A percentile compares a stretch with the other conserved stretches of the same genome.
Conservation (phyloP, 345 rosid genomes). For the Kernera saxatilis region DNA sequence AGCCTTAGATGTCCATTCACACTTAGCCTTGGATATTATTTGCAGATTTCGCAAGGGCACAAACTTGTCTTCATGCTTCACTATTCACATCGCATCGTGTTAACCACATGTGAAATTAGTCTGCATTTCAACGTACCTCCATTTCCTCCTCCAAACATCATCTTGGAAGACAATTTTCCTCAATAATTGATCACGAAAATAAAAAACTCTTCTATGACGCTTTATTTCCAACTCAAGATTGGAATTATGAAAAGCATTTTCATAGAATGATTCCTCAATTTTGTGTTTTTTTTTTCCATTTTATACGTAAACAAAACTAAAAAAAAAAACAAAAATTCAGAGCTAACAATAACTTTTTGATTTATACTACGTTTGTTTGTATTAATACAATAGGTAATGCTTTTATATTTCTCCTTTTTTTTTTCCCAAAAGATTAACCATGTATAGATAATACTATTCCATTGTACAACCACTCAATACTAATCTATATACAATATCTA, state of each 20-base stretch:
- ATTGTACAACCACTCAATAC: conserved; percentile 16
- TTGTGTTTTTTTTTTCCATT: background rate
- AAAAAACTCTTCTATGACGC: background rate
- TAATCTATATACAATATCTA: background rate
- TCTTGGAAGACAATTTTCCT: background rate
- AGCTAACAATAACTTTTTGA: background rate
- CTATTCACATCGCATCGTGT: background rate
- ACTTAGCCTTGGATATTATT: background rate
- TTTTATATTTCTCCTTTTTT: background rate
- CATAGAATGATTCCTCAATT: background rate
- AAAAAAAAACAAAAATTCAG: background rate
- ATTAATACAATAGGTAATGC: background rate
- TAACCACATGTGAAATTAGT: background rate
- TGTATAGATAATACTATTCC: background rate
- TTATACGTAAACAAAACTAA: background rate
- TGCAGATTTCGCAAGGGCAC: background rate
- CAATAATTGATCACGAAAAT: background rate
- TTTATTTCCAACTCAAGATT: background rate
- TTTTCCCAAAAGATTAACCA: background rate
- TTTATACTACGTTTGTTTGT: background rate
- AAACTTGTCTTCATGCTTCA: background rate
- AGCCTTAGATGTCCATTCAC: background rate
- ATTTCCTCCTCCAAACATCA: background rate
- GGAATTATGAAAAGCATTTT: background rate
- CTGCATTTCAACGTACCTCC: background rate